Evolutionary conservation across 1,284 basidiomycete genomes (phyloP).

Genomic region (Thelephora terrestris): DNA sequence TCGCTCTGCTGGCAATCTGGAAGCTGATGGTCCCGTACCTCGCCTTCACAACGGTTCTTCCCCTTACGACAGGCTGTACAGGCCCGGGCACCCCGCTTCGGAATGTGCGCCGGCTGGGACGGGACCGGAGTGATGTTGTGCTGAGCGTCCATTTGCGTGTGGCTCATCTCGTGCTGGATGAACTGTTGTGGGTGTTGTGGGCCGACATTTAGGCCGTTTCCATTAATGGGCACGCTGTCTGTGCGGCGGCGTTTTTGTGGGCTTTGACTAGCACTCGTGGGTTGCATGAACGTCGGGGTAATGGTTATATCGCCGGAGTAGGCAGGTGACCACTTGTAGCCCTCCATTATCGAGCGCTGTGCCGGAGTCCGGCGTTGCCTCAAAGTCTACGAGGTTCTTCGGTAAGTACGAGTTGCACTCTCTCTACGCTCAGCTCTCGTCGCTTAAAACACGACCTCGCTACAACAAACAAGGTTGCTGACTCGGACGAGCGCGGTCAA

Average conservation of each 20-base stretch:
- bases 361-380: too few relatives aligned
- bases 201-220: conserved; percentile 13
- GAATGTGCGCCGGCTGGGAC: conserved; percentile 41
- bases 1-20: conserved; percentile 13
- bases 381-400: too few relatives aligned
- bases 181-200: conserved; percentile 14
- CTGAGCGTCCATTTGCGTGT: conserved; percentile 1
- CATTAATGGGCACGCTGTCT: conserved; percentile 13
- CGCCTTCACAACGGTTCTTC: conserved; percentile 89
- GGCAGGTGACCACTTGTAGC: too few relatives aligned
- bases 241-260: conserved; percentile 22
- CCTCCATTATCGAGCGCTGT: too few relatives aligned
- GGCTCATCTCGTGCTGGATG: conserved; percentile 5
- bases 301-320: too few relatives aligned
- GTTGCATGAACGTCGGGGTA: too few relatives aligned
- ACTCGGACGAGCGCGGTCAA: too few relatives aligned
- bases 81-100: conserved; percentile 70
- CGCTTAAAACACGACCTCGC: too few relatives aligned
- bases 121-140: conserved; percentile 11
- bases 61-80: conserved; percentile 81
- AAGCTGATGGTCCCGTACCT: conserved; percentile 37
- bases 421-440: too few relatives aligned
- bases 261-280: conserved; percentile 18
- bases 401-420: too few relatives aligned
- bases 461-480: too few relatives aligned